Evolutionary conservation across 768 basidiomycete species (phyloP), one percentile per base, ranked within the genome.

Genomic region (Russula olivacea): DNA sequence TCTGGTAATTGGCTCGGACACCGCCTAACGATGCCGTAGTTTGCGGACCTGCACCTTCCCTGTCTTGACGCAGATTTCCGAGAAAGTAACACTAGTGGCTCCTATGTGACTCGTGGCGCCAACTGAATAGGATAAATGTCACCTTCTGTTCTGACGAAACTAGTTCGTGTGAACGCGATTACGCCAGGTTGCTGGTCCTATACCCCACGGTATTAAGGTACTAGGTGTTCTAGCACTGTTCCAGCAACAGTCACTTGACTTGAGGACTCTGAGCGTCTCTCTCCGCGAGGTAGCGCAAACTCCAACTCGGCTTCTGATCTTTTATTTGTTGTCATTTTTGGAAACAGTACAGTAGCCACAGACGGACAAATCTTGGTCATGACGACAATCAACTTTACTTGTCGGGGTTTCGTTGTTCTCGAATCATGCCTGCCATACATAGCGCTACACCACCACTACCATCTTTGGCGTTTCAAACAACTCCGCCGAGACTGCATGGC

Each of bases 121-220:
- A 57, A 45, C 55, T 47, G 41, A 64, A 64, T 55, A 60, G 63
- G 58, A 60, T 59, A 64, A 64, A 64, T 64, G 54, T 36, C 30
- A 48, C 36, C 32, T 25, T 50, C 36, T 51, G 30, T 51, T 55
- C 34, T 30, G 48, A 54, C 52, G 38, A 55, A 55, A 60, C 48
- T 28, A 17, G 58, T 21, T 19, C 58, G 51, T 55, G 58, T 60
- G 63, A 60, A 51, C 53, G 25, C 10, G 58, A 34, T 36, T 19
- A 32, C 63, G 63, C 58, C 58, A 55, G 41, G 17, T 40, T 54
- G 40, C 45, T 59, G 58, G 53, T 17, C 47, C 52, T 40, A 47
- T 53, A 45, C 50, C 63, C 58, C 53, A 40, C 17, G 19, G 54
- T 59, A 59, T 59, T 64, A 64, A 64, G 63, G 63, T 52, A 57